Percentiles rank a stretch among this genome's conserved stretches.
phyloP scores from a whole-genome alignment of 2,329 filamentous ascomycete genomes.

The Pezicula rhizophila region DNA sequence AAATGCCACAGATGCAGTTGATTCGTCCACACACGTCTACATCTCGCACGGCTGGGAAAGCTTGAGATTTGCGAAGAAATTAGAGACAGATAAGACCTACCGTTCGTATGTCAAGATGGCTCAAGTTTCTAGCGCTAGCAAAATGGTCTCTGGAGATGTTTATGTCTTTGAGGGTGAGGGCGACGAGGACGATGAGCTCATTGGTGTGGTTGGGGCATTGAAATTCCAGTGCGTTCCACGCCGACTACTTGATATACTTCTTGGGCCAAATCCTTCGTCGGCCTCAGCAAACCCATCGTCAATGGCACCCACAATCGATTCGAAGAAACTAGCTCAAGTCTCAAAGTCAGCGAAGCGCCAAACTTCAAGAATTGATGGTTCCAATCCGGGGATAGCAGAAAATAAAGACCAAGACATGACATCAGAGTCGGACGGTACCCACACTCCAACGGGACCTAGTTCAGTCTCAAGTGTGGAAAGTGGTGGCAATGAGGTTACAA shows the following conservation, averaged over 20 bases:
- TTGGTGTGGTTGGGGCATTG: conserved; percentile 28
- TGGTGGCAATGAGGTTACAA: too few relatives aligned
- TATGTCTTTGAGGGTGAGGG: conserved; percentile 28
- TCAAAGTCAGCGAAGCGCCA: conserved; percentile 27
- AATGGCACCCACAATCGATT: conserved; percentile 17
- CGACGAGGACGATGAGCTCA: conserved; percentile 13
- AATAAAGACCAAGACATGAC: too few relatives aligned
- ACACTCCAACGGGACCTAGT: too few relatives aligned
- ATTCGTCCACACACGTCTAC: conserved; percentile 19
- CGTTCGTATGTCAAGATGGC: conserved; percentile 23
- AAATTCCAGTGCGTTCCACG: conserved; percentile 33
- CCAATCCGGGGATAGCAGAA: too few relatives aligned
- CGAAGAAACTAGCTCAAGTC: conserved; percentile 34
- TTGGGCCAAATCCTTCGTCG: too few relatives aligned
- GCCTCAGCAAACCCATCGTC: too few relatives aligned
- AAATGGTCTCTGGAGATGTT: conserved; percentile 29
- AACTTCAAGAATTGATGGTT: too few relatives aligned
- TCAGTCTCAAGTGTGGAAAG: too few relatives aligned
- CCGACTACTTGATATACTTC: conserved; percentile 36
- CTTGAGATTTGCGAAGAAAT: conserved; percentile 15
- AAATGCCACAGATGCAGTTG: conserved; percentile 40
- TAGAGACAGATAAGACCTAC: conserved; percentile 16
- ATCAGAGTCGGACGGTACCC: too few relatives aligned
- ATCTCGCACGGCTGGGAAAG: conserved; percentile 23
- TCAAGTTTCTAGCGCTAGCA: conserved; percentile 23